Evolutionary conservation across 257 asterid genomes (phyloP).

Genomic region (Euphrasia confusa): DNA sequence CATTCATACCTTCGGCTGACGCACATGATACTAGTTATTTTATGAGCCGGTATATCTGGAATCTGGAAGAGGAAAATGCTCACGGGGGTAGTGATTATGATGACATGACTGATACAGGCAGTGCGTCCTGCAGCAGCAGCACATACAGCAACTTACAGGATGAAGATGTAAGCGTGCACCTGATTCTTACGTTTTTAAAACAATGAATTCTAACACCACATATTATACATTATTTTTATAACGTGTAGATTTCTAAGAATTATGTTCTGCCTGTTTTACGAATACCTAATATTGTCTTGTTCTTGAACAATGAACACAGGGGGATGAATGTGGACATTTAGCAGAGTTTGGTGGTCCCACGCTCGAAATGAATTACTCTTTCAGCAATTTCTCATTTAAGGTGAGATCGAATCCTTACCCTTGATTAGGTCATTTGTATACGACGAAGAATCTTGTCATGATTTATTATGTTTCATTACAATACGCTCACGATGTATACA

Average conservation of each 20-base stretch:
- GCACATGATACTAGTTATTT: conserved; percentile 91
- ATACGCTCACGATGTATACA: background rate
- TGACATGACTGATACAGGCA: conserved; percentile 62
- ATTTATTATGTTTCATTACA: background rate
- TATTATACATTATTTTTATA: background rate
- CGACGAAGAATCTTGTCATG: conserved; percentile 12
- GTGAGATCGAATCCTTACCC: conserved; percentile 31
- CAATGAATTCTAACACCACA: conserved; percentile 8
- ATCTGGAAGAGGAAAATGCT: conserved; percentile 71
- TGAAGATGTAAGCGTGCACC: conserved; percentile 57
- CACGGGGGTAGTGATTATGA: conserved; percentile 77
- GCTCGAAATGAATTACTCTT: conserved; percentile 57
- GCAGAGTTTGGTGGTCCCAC: conserved; percentile 63
- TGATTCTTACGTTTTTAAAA: background rate
- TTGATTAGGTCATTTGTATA: conserved; percentile 5
- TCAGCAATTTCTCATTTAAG: conserved; percentile 95
- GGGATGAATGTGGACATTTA: conserved; percentile 72
- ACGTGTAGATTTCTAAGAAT: background rate
- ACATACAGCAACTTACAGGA: conserved; percentile 64
- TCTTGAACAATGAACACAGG: conserved; percentile 47
- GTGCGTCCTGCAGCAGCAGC: conserved; percentile 75
- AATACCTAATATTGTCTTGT: conserved; percentile 16
- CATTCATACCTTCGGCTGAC: conserved; percentile 83
- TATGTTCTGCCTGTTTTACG: conserved; percentile 12
- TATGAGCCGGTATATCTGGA: conserved; percentile 97